Conservation (phyloP, 1,284 basidiomycete genomes). For the Moesziomyces aphidis region DNA sequence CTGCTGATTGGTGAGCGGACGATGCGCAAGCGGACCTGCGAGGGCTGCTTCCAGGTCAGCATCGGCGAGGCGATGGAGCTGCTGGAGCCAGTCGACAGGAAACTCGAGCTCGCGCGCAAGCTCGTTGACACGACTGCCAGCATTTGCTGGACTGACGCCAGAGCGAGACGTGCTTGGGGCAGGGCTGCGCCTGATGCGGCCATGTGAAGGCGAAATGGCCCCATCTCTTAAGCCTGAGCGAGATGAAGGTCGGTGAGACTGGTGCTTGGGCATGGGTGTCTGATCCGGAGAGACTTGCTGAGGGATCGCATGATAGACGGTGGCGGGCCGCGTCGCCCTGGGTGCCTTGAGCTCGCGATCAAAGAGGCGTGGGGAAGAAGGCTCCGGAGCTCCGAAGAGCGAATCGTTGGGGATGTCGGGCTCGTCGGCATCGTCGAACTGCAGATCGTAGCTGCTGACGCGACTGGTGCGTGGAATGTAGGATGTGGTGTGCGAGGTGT, state of each 20-base stretch:
- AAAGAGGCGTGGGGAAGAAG: conserved; percentile 27
- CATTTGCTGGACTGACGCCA: neutral
- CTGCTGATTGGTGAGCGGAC: conserved; percentile 15
- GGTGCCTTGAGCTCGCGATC: conserved; percentile 17
- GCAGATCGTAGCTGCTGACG: conserved; percentile 47
- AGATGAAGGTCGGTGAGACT: conserved; percentile 17
- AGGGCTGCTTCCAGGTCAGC: conserved; percentile 30
- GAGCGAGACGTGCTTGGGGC: conserved; percentile 16
- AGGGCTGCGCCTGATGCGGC: conserved; percentile 16
- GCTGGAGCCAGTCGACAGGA: conserved; percentile 36
- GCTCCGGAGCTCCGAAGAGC: conserved; percentile 32
- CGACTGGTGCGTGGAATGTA: conserved; percentile 43
- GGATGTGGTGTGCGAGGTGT: conserved; percentile 12
- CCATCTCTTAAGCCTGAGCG: conserved; percentile 28
- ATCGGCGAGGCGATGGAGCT: conserved; percentile 31
- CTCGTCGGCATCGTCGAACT: conserved; percentile 50
- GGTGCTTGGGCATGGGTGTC: conserved; percentile 45
- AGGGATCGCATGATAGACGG: neutral
- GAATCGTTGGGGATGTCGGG: conserved; percentile 24
- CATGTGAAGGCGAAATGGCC: conserved; percentile 22
- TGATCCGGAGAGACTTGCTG: conserved; percentile 32
- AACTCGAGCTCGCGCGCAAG: conserved; percentile 34
- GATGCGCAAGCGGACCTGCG: conserved; percentile 37
- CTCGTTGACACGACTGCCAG: conserved; percentile 16
- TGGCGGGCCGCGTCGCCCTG: conserved; percentile 10